Conservation (phyloP, 805 yeast genomes). For the Maudiozyma bulderi region DNA sequence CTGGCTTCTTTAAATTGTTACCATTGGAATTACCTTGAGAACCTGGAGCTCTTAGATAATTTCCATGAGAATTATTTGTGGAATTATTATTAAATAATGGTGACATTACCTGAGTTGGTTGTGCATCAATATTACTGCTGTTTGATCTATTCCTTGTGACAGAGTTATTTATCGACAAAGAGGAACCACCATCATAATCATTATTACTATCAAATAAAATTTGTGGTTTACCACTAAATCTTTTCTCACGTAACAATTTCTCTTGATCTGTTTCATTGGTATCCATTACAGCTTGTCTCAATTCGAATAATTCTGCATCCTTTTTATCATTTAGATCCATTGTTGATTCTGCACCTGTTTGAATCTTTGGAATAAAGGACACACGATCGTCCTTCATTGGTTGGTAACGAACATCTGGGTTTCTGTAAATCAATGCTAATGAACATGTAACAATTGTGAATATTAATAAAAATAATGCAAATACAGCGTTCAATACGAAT, state of each 20-base stretch:
- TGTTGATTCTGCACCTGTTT: constrained; percentile 24
- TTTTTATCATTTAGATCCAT: constrained; percentile 18
- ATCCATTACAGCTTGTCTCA: constrained; percentile 30
- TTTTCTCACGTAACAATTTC: constrained; percentile 16
- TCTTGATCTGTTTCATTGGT: constrained; percentile 29
- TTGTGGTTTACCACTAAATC: constrained; percentile 9
- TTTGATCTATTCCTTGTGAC: background rate
- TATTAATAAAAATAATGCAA: constrained; percentile 70
- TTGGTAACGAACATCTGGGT: constrained; percentile 91
- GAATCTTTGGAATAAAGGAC: constrained; percentile 76
- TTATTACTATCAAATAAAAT: constrained; percentile 1
- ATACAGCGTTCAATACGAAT: constrained; percentile 80
- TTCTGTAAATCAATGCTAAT: constrained; percentile 73
- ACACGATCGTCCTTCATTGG: constrained; percentile 96
- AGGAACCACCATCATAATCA: background rate
- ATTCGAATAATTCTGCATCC: constrained; percentile 27
- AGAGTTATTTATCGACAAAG: background rate
- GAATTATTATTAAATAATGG: constrained; percentile 18
- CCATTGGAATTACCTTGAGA: constrained; percentile 3
- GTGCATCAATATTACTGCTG: constrained; percentile 2
- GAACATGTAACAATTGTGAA: constrained; percentile 84
- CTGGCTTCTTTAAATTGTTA: constrained; percentile 23
- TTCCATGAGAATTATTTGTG: constrained; percentile 1
- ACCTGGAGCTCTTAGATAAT: constrained; percentile 10
- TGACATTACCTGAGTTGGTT: constrained; percentile 23